Base-by-base conservation (phyloP, 352 stramenopile genomes). In the Phytophthora quininea region DNA sequence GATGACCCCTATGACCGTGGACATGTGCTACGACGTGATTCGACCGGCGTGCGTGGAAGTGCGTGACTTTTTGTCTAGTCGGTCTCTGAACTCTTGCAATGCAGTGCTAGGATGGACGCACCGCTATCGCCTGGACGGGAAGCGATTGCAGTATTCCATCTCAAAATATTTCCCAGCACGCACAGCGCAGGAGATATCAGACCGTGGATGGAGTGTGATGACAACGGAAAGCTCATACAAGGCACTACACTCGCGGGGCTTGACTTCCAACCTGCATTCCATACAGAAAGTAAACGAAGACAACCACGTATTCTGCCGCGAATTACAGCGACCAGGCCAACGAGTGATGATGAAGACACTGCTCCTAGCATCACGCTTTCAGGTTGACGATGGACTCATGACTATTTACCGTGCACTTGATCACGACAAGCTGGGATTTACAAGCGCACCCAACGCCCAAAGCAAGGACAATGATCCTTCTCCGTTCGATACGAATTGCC, bases 51-150 rank as follows among this genome's bases (percentile, higher is more conserved):
- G 75, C 49, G 35, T 40, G 10, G 65, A 60, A 9, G 67, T 69
- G 24, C 59, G 54, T 55, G 68, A 53, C 24, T 74, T 79, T 35
- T 64, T 58, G 19, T 60, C 58, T 50, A 74, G 67, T 61, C 55
- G 67, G 54, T 62, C 72, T 49, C 42, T 67, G 19, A 71, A 71
- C 52, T 58, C 67, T 5, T 63, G 69, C 2, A 64, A 71, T 50
- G 69, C 62, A 29, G 76, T 84, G 11, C 51, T 84, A 14, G 75
- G 75, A 8, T 84, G 75, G 75, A 77, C 42, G 12, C 72, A 84
- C 24, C 66, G 64, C 30, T 76, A 78, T 48, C 65, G 71, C 15
- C 64, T 76, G 10, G 51, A 71, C 43, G 63, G 49, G 24, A 47
- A 54, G 19, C 38, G 58, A 1, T 52, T 84, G 42, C 74, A 79